Percentiles rank a stretch among this genome's conserved stretches.
phyloP scores from a whole-genome alignment of 2,329 filamentous ascomycete genomes.

The Fusarium albosuccineum region DNA sequence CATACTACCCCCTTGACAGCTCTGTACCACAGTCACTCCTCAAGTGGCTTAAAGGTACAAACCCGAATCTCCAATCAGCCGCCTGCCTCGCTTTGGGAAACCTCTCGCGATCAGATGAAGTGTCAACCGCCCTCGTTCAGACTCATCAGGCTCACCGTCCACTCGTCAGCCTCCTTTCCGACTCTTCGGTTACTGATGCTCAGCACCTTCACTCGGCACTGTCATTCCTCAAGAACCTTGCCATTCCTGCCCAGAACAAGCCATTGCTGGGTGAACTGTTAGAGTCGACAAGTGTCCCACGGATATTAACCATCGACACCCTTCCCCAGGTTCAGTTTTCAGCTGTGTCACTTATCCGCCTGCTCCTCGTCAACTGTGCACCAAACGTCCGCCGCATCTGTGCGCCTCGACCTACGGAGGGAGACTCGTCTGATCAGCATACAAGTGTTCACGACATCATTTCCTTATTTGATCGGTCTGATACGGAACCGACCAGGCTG shows the following conservation, averaged over 20 bases:
- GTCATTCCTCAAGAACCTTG: slow-evolving; percentile 74
- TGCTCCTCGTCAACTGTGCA: slow-evolving; percentile 67
- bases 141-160: slow-evolving; percentile 56
- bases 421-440: slow-evolving; percentile 39
- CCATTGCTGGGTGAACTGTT: slow-evolving; percentile 63
- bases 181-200: slow-evolving; percentile 56
- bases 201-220: slow-evolving; percentile 70
- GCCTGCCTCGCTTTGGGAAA: slow-evolving; percentile 74
- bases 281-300: slow-evolving; percentile 60
- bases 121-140: slow-evolving; percentile 64
- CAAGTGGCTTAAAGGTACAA: slow-evolving; percentile 59
- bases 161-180: slow-evolving; percentile 60
- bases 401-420: slow-evolving; percentile 53
- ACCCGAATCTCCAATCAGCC: slow-evolving; percentile 64
- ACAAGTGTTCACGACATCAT: slow-evolving; percentile 55
- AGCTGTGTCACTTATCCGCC: slow-evolving; percentile 68
- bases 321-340: slow-evolving; percentile 70
- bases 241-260: slow-evolving; percentile 70
- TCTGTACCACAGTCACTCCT: slow-evolving; percentile 58
- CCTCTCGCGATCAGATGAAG: slow-evolving; percentile 69
- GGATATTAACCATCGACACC: slow-evolving; percentile 66
- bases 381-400: slow-evolving; percentile 66
- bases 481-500: slow-evolving; percentile 67
- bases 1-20: slow-evolving; percentile 57
- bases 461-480: slow-evolving; percentile 54